These are phyloP conservation scores for Podaxis sp. DNA, from an alignment of 768 basidiomycete species.

Conservation along the genomic window DNA sequence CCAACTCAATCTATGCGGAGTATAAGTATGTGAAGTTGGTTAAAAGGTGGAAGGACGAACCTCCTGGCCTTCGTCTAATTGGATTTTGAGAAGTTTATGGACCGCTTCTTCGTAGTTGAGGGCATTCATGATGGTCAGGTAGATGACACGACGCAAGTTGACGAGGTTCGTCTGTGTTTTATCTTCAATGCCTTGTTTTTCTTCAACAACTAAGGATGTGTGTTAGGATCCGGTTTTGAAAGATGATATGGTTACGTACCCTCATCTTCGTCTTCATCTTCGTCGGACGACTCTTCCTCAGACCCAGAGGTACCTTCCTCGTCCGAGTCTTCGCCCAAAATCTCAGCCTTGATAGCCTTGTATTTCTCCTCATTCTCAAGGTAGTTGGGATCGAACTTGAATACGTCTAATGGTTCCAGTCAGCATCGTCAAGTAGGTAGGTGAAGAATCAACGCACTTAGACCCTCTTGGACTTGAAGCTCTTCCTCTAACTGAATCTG, in stretches of 20 bases:
- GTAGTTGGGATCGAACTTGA: conserved; percentile 90
- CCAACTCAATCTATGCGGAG: conserved; percentile 75
- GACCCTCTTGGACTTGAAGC: conserved; percentile 88
- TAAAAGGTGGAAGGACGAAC: conserved; percentile 38
- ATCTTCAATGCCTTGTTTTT: conserved; percentile 90
- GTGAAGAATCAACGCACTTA: conserved; percentile 62
- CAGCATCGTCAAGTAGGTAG: background rate
- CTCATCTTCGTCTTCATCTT: conserved; percentile 53
- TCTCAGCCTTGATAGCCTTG: conserved; percentile 86
- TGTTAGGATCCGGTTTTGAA: background rate
- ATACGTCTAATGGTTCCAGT: conserved; percentile 63
- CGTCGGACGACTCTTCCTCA: conserved; percentile 47
- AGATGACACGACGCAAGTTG: conserved; percentile 91
- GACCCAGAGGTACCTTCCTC: conserved; percentile 60
- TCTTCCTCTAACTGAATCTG: conserved; percentile 91
- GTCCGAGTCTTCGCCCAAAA: conserved; percentile 85
- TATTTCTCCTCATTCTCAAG: conserved; percentile 94
- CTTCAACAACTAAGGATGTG: conserved; percentile 52
- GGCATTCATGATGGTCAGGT: conserved; percentile 98
- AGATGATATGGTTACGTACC: conserved; percentile 31
- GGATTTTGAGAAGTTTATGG: conserved; percentile 94
- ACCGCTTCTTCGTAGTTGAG: conserved; percentile 98
- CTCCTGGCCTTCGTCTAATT: conserved; percentile 91
- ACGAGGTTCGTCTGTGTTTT: conserved; percentile 94
- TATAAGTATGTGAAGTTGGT: background rate